Percentiles rank a stretch among this genome's conserved stretches.
phyloP scores from a whole-genome alignment of 106 monocot species.

The Dendrobium nobile region DNA sequence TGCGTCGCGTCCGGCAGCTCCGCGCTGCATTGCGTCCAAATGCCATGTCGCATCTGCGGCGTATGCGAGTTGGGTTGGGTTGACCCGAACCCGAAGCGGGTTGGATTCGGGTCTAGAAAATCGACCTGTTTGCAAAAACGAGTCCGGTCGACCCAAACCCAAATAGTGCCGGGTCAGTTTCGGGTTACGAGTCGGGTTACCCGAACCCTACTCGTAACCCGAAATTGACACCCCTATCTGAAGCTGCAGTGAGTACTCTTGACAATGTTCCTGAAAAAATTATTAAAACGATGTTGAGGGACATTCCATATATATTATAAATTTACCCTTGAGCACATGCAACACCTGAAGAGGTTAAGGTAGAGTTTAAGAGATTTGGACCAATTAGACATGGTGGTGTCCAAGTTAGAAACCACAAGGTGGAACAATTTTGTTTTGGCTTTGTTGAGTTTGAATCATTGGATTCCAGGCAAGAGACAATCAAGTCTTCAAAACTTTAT shows the following conservation, averaged over 20 bases:
- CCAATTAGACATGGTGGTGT: conserved; percentile 67
- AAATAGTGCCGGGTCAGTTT: no score
- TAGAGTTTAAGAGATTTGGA: conserved; percentile 73
- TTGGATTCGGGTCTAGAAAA: no score
- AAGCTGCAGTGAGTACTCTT: conserved; percentile 11
- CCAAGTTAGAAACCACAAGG: conserved; percentile 85
- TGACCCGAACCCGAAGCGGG: no score
- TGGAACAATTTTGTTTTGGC: conserved; percentile 40
- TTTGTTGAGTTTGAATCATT: conserved; percentile 53
- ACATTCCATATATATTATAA: conserved; percentile 59
- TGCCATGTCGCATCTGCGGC: no score
- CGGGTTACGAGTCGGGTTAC: no score
- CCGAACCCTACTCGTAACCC: no score
- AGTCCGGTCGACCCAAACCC: no score
- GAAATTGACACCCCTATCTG: neutral
- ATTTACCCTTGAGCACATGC: conserved; percentile 53
- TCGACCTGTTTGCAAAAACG: no score
- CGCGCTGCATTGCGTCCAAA: no score
- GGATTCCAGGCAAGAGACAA: conserved; percentile 46
- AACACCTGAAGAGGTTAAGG: conserved; percentile 45
- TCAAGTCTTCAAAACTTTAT: conserved; percentile 17
- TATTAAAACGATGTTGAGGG: conserved; percentile 33
- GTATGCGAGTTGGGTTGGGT: no score
- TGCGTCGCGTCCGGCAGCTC: no score
- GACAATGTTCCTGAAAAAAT: conserved; percentile 19